These are phyloP conservation scores for Neoboletus brunneissimus DNA, from an alignment of 768 basidiomycete species.

Conservation along the genomic window DNA sequence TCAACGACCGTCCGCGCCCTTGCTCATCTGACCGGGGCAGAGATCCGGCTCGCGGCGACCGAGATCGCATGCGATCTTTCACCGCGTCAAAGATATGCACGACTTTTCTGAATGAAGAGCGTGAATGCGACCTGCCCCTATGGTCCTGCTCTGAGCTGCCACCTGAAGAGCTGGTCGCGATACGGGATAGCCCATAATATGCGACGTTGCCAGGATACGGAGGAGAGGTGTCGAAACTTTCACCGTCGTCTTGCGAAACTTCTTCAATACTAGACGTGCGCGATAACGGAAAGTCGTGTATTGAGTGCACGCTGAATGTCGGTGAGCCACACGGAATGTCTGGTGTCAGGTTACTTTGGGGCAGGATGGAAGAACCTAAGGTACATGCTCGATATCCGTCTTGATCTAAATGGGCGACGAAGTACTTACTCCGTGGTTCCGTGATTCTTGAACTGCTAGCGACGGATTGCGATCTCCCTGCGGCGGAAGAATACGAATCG, in stretches of 20 bases:
- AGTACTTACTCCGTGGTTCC: constrained; percentile 10
- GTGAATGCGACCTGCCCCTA: constrained; percentile 40
- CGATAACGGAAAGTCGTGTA: constrained; percentile 24
- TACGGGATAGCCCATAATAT: constrained; percentile 15
- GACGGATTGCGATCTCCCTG: constrained; percentile 7
- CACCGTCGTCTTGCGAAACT: constrained; percentile 35
- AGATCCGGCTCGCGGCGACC: constrained; percentile 35
- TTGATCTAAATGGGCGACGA: background rate
- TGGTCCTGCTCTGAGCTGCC: constrained; percentile 19
- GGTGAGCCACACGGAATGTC: constrained; percentile 8
- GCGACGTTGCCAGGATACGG: constrained; percentile 3
- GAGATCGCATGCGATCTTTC: constrained; percentile 45
- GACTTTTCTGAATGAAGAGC: constrained; percentile 54
- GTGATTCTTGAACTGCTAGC: constrained; percentile 10
- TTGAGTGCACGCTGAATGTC: constrained; percentile 6
- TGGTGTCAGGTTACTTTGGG: background rate
- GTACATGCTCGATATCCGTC: background rate
- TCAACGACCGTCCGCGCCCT: constrained; percentile 31
- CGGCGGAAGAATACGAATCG: background rate
- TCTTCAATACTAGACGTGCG: constrained; percentile 44
- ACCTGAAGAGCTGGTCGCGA: constrained; percentile 14
- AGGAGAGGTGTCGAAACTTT: constrained; percentile 6
- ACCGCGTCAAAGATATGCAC: constrained; percentile 48
- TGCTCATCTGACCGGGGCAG: background rate
- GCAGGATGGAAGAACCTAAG: constrained; percentile 11